A percentile compares a stretch with the other conserved stretches of the same genome.
These are phyloP conservation scores for Aurinia saxatilis DNA, from an alignment of 345 rosid species.

Conservation along the genomic window DNA sequence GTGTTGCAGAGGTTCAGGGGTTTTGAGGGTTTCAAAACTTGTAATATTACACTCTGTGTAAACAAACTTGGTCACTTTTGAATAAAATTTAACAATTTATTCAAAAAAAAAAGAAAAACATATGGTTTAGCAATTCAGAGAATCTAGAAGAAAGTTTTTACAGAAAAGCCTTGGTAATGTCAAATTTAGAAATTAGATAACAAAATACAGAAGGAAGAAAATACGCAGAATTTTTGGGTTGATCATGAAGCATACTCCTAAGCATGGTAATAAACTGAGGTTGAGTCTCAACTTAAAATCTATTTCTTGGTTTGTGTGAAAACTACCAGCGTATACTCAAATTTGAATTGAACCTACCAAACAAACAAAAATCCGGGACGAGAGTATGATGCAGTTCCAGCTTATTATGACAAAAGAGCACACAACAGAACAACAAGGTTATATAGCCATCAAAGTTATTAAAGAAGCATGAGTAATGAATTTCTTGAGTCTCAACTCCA, in stretches of 20 bases:
- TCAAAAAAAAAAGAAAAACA: no score
- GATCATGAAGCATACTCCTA: no score
- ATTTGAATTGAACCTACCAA: background rate
- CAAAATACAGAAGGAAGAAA: background rate
- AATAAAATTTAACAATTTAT: no score
- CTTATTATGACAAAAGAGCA: background rate
- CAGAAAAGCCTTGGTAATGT: background rate
- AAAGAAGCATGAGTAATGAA: background rate
- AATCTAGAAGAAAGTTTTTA: background rate
- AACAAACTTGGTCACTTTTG: no score
- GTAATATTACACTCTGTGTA: no score
- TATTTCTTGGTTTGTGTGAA: background rate
- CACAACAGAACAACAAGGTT: background rate
- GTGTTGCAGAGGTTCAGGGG: no score
- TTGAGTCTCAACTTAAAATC: no score
- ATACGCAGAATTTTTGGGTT: background rate
- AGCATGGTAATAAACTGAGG: no score
- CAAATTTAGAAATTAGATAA: background rate
- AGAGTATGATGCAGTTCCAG: background rate
- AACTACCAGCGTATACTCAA: background rate
- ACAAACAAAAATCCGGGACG: background rate
- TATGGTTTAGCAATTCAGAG: background rate
- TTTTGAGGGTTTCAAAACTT: no score
- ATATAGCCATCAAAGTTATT: background rate
- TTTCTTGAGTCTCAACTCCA: background rate